Evolutionary conservation across 352 stramenopile genomes (phyloP).

Genomic region (Thalassiosira ordinaria): DNA sequence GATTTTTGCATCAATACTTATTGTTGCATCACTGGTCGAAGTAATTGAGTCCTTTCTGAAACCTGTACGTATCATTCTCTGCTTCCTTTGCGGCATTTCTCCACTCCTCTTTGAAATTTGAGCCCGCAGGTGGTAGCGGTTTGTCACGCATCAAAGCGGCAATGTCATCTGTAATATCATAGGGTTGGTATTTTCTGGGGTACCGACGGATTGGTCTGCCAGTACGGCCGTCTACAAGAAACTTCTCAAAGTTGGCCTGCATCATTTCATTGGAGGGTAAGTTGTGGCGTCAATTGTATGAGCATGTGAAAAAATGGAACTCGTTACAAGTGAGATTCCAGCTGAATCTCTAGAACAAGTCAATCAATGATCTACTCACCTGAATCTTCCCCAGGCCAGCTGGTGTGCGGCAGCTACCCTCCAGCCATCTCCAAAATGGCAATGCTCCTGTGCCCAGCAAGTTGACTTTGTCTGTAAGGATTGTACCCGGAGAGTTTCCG

Average conservation of each 20-base stretch:
- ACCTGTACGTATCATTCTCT: constrained; percentile 81
- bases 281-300: background rate
- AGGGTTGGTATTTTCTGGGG: constrained; percentile 80
- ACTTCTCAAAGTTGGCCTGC: constrained; percentile 75
- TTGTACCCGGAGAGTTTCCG: constrained; percentile 72
- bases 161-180: constrained; percentile 84
- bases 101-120: constrained; percentile 84
- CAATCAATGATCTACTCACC: constrained; percentile 32
- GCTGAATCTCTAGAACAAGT: background rate
- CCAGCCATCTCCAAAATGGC: constrained; percentile 85
- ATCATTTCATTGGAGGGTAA: background rate
- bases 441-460: constrained; percentile 76
- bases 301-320: too few relatives aligned
- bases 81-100: constrained; percentile 75
- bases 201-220: constrained; percentile 80
- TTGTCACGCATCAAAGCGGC: constrained; percentile 63
- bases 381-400: constrained; percentile 81
- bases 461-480: constrained; percentile 84
- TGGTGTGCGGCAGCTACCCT: constrained; percentile 79
- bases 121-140: constrained; percentile 69
- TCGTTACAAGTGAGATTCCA: too few relatives aligned
- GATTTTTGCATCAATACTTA: too few relatives aligned
- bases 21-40: constrained; percentile 82
- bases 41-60: constrained; percentile 86
- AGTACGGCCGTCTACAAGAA: constrained; percentile 63